Conservation (phyloP, 352 stramenopile genomes). For the Blastocystis sp. region DNA sequence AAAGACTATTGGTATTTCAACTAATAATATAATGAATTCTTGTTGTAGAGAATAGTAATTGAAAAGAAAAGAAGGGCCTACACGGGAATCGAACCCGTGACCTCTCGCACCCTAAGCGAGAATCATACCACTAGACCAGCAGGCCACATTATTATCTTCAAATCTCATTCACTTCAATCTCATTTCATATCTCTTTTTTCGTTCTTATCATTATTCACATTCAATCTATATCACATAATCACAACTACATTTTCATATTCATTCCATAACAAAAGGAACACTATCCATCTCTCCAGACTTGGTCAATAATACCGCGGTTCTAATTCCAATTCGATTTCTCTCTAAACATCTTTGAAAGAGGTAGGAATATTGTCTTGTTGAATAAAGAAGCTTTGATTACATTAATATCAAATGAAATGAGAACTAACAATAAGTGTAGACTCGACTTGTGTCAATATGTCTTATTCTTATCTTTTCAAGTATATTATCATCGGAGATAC, state of each 20-base stretch:
- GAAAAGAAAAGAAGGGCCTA: background rate
- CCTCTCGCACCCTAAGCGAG: too few species aligned
- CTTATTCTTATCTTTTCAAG: constrained; percentile 90
- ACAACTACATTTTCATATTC: background rate
- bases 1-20: constrained; percentile 63
- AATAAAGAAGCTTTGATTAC: background rate
- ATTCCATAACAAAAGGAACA: background rate
- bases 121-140: too few species aligned
- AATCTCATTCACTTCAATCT: background rate
- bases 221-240: background rate
- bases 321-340: background rate
- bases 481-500: constrained; percentile 99
- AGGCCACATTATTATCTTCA: background rate
- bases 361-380: too few species aligned
- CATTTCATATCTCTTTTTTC: background rate
- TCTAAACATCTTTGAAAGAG: too few species aligned
- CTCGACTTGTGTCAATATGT: constrained; percentile 70
- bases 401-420: background rate
- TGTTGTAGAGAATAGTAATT: background rate
- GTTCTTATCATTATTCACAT: background rate
- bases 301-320: background rate
- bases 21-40: background rate
- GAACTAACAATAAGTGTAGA: background rate
- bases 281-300: background rate
- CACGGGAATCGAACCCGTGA: too few species aligned